Evolutionary conservation across 73 alveolate genomes (phyloP).

Genomic region (Urostyla sp.): DNA sequence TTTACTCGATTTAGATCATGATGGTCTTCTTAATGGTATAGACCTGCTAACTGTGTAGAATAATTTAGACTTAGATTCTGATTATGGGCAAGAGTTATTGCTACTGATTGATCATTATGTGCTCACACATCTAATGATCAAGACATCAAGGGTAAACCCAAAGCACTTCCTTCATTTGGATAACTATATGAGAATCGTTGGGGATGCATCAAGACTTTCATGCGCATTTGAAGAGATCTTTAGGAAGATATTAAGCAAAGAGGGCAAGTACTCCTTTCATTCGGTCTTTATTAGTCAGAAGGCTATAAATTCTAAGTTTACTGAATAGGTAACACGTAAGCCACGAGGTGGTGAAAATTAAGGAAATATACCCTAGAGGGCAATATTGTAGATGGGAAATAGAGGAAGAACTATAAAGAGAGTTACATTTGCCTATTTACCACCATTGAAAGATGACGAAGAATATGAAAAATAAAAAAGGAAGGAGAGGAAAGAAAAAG

Average conservation of each 20-base stretch:
- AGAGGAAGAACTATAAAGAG: too few relatives aligned
- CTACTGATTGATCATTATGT: conserved; percentile 43
- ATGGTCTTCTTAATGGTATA: conserved; percentile 49
- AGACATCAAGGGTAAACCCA: conserved; percentile 43
- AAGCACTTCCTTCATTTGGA: conserved; percentile 38
- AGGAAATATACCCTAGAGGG: neutral
- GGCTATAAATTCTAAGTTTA: neutral
- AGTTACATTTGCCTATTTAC: too few relatives aligned
- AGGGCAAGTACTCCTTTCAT: conserved; percentile 3
- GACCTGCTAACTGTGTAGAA: conserved; percentile 43
- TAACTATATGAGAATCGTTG: conserved; percentile 1
- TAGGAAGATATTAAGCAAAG: conserved; percentile 9
- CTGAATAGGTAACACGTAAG: neutral
- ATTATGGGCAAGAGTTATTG: conserved; percentile 24
- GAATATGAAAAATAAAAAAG: conserved; percentile 16
- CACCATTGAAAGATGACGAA: too few relatives aligned
- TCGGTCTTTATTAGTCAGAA: conserved; percentile 17
- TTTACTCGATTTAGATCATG: conserved; percentile 31
- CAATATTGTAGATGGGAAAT: too few relatives aligned
- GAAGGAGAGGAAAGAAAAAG: neutral
- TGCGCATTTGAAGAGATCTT: conserved; percentile 10
- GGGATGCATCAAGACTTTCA: neutral
- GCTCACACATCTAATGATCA: conserved; percentile 35
- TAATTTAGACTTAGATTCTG: neutral
- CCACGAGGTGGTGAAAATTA: neutral